Evolutionary conservation across 2,329 filamentous ascomycete species (phyloP), one percentile per base, ranked within the genome.

Genomic region (Cladobotryum protrusum): DNA sequence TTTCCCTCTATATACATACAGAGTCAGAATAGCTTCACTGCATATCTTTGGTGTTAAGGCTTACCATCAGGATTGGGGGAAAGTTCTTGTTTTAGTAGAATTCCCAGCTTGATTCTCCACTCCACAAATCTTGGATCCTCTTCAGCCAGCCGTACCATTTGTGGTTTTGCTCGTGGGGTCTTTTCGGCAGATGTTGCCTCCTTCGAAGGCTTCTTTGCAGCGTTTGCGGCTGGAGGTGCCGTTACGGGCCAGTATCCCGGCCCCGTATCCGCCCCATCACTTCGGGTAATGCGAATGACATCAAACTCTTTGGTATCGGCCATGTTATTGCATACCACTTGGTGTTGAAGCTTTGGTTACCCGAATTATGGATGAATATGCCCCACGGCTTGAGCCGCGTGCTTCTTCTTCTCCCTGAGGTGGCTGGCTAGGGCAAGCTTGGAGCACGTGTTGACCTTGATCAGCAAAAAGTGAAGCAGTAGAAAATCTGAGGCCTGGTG

Each of bases 21-120:
- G 4, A 55, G 49, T 66, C 50, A 53, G 41, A 24, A 41, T 32
- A 18, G 32, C 19, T 37, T 7, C 36, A n/a, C 42, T 9, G n/a
- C 15, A 9, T 12, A 35, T 17, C 12, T 43, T 17, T 17, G 40
- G 29, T 19, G 4, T 14, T 19, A 39, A 14, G 19, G 48, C 62
- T 60, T 61, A 69, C 69, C 70, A 18, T 72, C 67, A 6, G 69
- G 69, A 15, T 59, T 64, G 3, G 68, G 70, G 9, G 69, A 64
- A 5, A 74, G 60, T 48, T 74, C 72, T 52, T 74, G 72, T 56
- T 74, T 74, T 34, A 74, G 55, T 13, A 74, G 59, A 15, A 73
- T 72, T 1, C 72, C 72, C 34, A 74, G 54, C 59, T 74, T 74
- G 45, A 74, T 63, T 43, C 66, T 66, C 71, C 71, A 74, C 45